A percentile compares a stretch with the other conserved stretches of the same genome.
phyloP scores from a whole-genome alignment of 202 grass and related monocot genomes.

The Panicum hallii region DNA sequence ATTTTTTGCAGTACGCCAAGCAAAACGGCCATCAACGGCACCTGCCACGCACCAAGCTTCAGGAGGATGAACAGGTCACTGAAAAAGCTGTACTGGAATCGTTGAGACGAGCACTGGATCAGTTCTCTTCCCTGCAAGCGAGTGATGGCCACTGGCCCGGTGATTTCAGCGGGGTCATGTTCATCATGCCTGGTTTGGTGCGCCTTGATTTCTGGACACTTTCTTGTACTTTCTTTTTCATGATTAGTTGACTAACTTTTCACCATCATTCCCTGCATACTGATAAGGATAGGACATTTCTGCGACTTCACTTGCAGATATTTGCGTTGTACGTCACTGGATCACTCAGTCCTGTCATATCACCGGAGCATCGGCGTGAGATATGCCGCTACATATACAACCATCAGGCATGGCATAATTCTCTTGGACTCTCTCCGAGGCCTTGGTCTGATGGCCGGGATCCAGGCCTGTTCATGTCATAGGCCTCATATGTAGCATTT shows the following conservation, averaged over 20 bases:
- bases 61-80: conserved; percentile 15
- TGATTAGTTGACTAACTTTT: background rate
- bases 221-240: too few relatives aligned
- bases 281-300: background rate
- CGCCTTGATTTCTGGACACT: background rate
- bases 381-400: conserved; percentile 58
- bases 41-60: conserved; percentile 11
- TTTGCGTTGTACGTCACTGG: conserved; percentile 44
- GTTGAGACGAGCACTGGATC: conserved; percentile 36
- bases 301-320: conserved; percentile 34
- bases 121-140: conserved; percentile 42
- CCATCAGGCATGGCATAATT: conserved; percentile 41
- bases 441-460: background rate
- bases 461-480: background rate
- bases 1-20: conserved; percentile 1
- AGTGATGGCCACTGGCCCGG: conserved; percentile 52
- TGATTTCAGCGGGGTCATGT: conserved; percentile 57
- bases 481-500: background rate
- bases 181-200: conserved; percentile 54
- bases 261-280: background rate
- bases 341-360: conserved; percentile 27
- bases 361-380: conserved; percentile 37
- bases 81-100: conserved; percentile 18
- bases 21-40: background rate
- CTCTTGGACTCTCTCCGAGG: background rate